Percentiles rank a stretch among this genome's conserved stretches.
phyloP scores from a whole-genome alignment of 805 yeast genomes.

The Schwanniomyces vanrijiae region DNA sequence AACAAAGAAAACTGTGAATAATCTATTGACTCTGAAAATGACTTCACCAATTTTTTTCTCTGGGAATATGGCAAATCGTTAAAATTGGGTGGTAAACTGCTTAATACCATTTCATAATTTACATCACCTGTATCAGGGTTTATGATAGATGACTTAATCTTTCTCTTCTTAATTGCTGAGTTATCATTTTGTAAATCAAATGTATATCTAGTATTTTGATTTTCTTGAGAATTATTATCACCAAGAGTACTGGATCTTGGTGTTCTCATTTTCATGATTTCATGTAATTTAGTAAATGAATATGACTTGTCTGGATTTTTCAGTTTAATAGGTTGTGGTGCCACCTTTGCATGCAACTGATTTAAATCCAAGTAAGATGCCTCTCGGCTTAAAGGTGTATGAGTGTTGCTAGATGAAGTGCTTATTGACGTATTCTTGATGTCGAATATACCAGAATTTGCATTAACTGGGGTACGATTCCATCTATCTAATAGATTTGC shows the following conservation, averaged over 20 bases:
- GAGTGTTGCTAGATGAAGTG: slow-evolving; percentile 16
- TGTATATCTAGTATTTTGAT: slow-evolving; percentile 7
- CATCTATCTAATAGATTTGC: slow-evolving; percentile 47
- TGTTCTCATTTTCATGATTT: slow-evolving; percentile 20
- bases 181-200: slow-evolving; percentile 8
- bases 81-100: slow-evolving; percentile 53
- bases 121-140: slow-evolving; percentile 25
- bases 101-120: slow-evolving; percentile 41
- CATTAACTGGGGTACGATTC: slow-evolving; percentile 30
- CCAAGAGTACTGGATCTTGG: slow-evolving; percentile 7
- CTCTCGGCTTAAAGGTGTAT: slow-evolving; percentile 32
- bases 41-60: slow-evolving; percentile 46
- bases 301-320: slow-evolving; percentile 7
- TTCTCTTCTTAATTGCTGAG: slow-evolving; percentile 20
- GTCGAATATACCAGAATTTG: slow-evolving; percentile 6
- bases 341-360: slow-evolving; percentile 42
- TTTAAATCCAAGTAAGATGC: slow-evolving; percentile 42
- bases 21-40: slow-evolving; percentile 39
- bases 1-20: slow-evolving; percentile 43
- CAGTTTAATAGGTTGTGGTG: slow-evolving; percentile 39
- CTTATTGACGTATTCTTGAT: slow-evolving; percentile 6
- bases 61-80: slow-evolving; percentile 60
- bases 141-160: slow-evolving; percentile 19
- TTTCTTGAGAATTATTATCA: slow-evolving; percentile 1
- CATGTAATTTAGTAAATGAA: slow-evolving; percentile 21